A percentile compares a stretch with the other conserved stretches of the same genome.
phyloP scores from a whole-genome alignment of 108 stramenopile species.

The Conticribra guillardii region DNA sequence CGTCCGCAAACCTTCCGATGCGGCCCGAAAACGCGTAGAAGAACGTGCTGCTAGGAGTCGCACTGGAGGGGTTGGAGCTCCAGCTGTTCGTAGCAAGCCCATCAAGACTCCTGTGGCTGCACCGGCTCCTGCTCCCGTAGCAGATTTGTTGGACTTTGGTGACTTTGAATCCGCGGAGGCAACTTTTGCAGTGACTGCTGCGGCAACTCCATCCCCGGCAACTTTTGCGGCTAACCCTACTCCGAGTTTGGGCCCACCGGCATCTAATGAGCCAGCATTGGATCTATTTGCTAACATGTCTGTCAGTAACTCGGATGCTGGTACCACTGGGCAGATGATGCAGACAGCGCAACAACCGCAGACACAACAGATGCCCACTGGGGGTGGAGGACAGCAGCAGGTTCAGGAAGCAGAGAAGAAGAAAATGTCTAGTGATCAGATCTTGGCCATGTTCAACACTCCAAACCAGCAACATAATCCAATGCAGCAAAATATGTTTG shows the following conservation, averaged over 20 bases:
- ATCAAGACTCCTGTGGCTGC: constrained; percentile 32
- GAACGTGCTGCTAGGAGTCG: constrained; percentile 58
- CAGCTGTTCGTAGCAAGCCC: constrained; percentile 32
- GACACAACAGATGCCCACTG: constrained; percentile 4
- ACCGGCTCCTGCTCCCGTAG: constrained; percentile 45
- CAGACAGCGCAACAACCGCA: constrained; percentile 11
- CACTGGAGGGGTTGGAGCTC: constrained; percentile 26
- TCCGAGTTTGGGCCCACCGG: constrained; percentile 9
- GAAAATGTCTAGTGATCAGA: constrained; percentile 62
- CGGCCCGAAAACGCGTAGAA: constrained; percentile 72
- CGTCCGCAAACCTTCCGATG: constrained; percentile 71
- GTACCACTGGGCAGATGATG: background rate
- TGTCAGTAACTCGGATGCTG: constrained; percentile 8
- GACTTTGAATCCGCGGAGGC: constrained; percentile 46
- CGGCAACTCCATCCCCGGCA: constrained; percentile 24
- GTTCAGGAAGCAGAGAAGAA: constrained; percentile 16
- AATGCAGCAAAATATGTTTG: constrained; percentile 44
- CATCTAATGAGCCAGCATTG: constrained; percentile 25
- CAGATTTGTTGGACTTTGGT: constrained; percentile 57
- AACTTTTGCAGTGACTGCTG: constrained; percentile 36
- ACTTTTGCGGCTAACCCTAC: constrained; percentile 5
- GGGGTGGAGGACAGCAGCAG: constrained; percentile 8
- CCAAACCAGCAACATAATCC: constrained; percentile 40
- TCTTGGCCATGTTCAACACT: constrained; percentile 70
- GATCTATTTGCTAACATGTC: constrained; percentile 59